Percentiles rank a stretch among this genome's conserved stretches.
phyloP scores from a whole-genome alignment of 2,329 filamentous ascomycete species.

The Colletotrichum melonis region DNA sequence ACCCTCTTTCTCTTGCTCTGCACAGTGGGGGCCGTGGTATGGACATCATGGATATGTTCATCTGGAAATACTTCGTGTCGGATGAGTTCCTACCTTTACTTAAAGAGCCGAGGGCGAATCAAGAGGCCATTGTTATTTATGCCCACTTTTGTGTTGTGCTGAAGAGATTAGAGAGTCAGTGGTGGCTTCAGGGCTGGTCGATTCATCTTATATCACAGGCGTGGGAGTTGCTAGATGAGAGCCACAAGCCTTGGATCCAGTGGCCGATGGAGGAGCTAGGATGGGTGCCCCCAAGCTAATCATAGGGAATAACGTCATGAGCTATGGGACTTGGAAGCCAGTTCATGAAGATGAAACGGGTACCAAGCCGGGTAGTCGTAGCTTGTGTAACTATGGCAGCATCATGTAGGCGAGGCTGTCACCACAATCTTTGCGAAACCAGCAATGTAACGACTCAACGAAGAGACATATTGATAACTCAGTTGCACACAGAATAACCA shows the following conservation, averaged over 20 bases:
- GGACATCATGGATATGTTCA: constrained; percentile 52
- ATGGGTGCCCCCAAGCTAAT: constrained; percentile 30
- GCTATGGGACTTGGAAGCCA: not conserved
- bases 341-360: not conserved
- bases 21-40: constrained; percentile 16
- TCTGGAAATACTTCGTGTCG: constrained; percentile 51
- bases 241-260: constrained; percentile 48
- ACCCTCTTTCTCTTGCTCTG: constrained; percentile 26
- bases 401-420: too few species aligned
- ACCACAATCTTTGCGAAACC: too few species aligned
- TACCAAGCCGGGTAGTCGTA: too few species aligned
- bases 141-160: constrained; percentile 48
- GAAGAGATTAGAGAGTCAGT: constrained; percentile 44
- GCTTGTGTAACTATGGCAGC: too few species aligned
- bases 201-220: constrained; percentile 46
- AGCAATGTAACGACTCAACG: too few species aligned
- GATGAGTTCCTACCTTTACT: constrained; percentile 50
- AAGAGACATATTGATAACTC: too few species aligned
- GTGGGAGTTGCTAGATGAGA: constrained; percentile 47
- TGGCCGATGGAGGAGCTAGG: constrained; percentile 40
- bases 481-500: too few species aligned
- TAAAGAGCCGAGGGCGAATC: constrained; percentile 37
- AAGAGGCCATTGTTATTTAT: constrained; percentile 48
- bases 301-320: not conserved
- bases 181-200: constrained; percentile 52